phyloP scores from a whole-genome alignment of 768 basidiomycete species.

The Agrocybe pediades region DNA sequence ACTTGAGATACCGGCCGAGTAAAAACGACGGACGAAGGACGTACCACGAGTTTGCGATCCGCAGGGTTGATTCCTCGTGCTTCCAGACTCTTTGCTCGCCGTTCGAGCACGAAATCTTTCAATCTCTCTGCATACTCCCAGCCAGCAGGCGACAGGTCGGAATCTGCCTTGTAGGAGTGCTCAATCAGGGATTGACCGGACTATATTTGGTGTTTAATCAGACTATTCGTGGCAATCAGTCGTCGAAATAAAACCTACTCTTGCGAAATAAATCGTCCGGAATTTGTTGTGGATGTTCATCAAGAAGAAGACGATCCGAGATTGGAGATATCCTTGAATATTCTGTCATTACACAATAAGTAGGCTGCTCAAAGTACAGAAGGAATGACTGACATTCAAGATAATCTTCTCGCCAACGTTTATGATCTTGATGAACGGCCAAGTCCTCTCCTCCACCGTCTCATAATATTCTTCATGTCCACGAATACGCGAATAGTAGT shows the following conservation, averaged over 20 bases:
- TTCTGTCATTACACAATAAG: slow-evolving; percentile 43
- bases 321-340: slow-evolving; percentile 91
- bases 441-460: slow-evolving; percentile 86
- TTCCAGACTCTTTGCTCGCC: slow-evolving; percentile 75
- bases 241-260: slow-evolving; percentile 51
- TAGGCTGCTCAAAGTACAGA: neutral
- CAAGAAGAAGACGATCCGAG: slow-evolving; percentile 95
- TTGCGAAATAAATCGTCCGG: slow-evolving; percentile 94
- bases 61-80: slow-evolving; percentile 65
- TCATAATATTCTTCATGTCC: slow-evolving; percentile 90
- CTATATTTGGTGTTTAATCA: slow-evolving; percentile 38
- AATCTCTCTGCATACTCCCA: slow-evolving; percentile 93
- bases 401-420: slow-evolving; percentile 97
- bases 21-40: slow-evolving; percentile 21
- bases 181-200: slow-evolving; percentile 98
- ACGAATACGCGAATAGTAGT: slow-evolving; percentile 88
- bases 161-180: slow-evolving; percentile 98
- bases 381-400: slow-evolving; percentile 67
- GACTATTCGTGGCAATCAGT: neutral
- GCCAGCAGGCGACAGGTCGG: slow-evolving; percentile 91
- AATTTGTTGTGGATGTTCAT: slow-evolving; percentile 99
- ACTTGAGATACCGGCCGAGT: neutral
- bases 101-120: slow-evolving; percentile 87
- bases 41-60: slow-evolving; percentile 67
- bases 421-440: slow-evolving; percentile 93